phyloP scores from a whole-genome alignment of 345 rosid genomes.

The Pugionium dolabratum region DNA sequence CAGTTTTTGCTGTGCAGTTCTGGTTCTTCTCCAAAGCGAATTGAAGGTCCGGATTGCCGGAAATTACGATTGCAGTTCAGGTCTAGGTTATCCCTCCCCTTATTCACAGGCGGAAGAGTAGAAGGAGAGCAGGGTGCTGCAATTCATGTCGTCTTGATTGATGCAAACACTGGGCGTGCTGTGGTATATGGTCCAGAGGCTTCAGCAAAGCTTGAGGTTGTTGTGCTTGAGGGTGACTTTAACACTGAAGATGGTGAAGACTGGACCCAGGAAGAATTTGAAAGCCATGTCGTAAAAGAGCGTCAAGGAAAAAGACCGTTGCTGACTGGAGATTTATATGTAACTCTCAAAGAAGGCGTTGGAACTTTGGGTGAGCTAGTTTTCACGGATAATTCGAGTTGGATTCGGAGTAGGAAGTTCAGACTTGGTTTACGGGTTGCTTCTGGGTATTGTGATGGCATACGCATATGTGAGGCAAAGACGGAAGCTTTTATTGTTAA shows the following conservation, averaged over 20 bases:
- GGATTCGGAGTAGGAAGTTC: slow-evolving; percentile 93
- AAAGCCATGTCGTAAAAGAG: slow-evolving; percentile 86
- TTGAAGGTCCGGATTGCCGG: slow-evolving; percentile 73
- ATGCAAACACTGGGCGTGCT: slow-evolving; percentile 60
- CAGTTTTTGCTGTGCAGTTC: slow-evolving; percentile 22
- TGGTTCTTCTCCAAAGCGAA: slow-evolving; percentile 69
- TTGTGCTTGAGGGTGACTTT: slow-evolving; percentile 92
- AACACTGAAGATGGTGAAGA: slow-evolving; percentile 81
- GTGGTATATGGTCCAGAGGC: slow-evolving; percentile 75
- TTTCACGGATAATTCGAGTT: slow-evolving; percentile 91
- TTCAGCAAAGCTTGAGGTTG: slow-evolving; percentile 66
- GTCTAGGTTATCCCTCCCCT: slow-evolving; percentile 87
- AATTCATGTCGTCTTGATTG: slow-evolving; percentile 69
- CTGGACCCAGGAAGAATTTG: slow-evolving; percentile 86
- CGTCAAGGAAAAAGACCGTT: slow-evolving; percentile 92
- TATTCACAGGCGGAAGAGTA: slow-evolving; percentile 94
- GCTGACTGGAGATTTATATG: slow-evolving; percentile 73
- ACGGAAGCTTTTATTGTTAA: slow-evolving; percentile 88
- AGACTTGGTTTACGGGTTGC: slow-evolving; percentile 79
- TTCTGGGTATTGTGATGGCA: slow-evolving; percentile 66
- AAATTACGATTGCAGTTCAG: slow-evolving; percentile 69
- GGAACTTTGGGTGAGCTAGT: slow-evolving; percentile 82
- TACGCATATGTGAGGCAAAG: slow-evolving; percentile 84
- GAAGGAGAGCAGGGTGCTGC: slow-evolving; percentile 98
- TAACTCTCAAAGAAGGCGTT: slow-evolving; percentile 85